Conservation (phyloP, 2,329 filamentous ascomycete genomes). For the Curvularia spicifera region DNA sequence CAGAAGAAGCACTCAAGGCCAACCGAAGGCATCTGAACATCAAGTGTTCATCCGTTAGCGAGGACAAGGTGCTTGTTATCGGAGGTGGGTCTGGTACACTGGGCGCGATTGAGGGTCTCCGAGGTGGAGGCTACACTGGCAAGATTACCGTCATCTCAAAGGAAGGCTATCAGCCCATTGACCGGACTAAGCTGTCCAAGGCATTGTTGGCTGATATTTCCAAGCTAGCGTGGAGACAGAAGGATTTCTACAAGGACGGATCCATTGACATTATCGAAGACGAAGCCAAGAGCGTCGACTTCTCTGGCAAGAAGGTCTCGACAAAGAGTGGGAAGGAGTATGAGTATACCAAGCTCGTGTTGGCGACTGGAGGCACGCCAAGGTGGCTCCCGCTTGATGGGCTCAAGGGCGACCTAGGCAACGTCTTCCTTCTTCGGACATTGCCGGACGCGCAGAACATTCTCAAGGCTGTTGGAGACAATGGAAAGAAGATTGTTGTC, state of each 20-base stretch:
- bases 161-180: constrained; percentile 86
- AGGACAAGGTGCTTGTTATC: constrained; percentile 78
- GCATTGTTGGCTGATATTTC: constrained; percentile 80
- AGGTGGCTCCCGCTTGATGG: constrained; percentile 78
- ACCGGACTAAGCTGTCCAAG: constrained; percentile 95
- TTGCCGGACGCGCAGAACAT: constrained; percentile 82
- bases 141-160: constrained; percentile 81
- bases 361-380: constrained; percentile 85
- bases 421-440: constrained; percentile 84
- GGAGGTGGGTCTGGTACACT: constrained; percentile 78
- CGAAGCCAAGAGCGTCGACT: constrained; percentile 77
- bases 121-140: constrained; percentile 80
- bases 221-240: constrained; percentile 78
- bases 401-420: constrained; percentile 78
- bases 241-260: constrained; percentile 74
- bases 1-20: constrained; percentile 77
- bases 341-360: constrained; percentile 84
- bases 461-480: constrained; percentile 74
- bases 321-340: constrained; percentile 75
- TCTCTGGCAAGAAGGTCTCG: constrained; percentile 72
- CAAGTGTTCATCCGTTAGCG: constrained; percentile 67
- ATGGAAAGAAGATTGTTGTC: constrained; percentile 90
- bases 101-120: constrained; percentile 80
- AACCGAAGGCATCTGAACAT: constrained; percentile 76
- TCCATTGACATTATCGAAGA: constrained; percentile 63